Base-by-base conservation (phyloP, 176 grass and related monocot genomes). In the Bothriochloa decipiens region DNA sequence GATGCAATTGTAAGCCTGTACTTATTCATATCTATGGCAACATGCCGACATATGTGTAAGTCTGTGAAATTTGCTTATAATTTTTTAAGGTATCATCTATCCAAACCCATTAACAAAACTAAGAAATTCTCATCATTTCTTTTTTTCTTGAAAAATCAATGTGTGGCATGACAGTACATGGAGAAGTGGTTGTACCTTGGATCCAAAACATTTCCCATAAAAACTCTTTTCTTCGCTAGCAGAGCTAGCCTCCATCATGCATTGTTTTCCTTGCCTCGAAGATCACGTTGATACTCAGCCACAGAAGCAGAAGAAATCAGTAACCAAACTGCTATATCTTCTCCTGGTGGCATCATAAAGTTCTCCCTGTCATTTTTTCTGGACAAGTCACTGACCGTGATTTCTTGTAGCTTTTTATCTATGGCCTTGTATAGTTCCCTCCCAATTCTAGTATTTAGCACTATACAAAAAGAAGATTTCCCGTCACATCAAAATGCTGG, bases 291-390 rank as follows among this genome's bases (percentile, higher is more conserved):
- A 80, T 72, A 88, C 65, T 94, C 95, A 74, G 85, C 80, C 61
- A 88, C 74, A 72, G 94, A 88, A 89, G 80, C 82, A 85, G 86
- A 77, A 83, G 88, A 97, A 79, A 97, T 87, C 87, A 97, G 72
- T 40, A 98, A 39, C 95, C 95, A 95, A 81, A 98, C 64, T 23
- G 91, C 95, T 82, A 83, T 81, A 88, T 93, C 90, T 74, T 94
- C 78, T 90, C 70, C 82, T 55, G 84, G 65, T 76, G 73, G 41
- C 65, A 79, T 68, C 76, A 77, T 65, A 86, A 76, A 81, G 37
- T 80, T 72, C 49, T 78, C 49, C 35, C 17, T 67, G 27, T 42
- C 77, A 80, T 23, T 9, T 80, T 94, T 74, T 69, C 37, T 79
- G 55, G 43, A 71, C 45, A 37, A 52, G 20, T 85, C 71, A 65